These are phyloP conservation scores for Chloris gayana DNA, from an alignment of 176 grass and related monocot species.

Conservation along the genomic window DNA sequence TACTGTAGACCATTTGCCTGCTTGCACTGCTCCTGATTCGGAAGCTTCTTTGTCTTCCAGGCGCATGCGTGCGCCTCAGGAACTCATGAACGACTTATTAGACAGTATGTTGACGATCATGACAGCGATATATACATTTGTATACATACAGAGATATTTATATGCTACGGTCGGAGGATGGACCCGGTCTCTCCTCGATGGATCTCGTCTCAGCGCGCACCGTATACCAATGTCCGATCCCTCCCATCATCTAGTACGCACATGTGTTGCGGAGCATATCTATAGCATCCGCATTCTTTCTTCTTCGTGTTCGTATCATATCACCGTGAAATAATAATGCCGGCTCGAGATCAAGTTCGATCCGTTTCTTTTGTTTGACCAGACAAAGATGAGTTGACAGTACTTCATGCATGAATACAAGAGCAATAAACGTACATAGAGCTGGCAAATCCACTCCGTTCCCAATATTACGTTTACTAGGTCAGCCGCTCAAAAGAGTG, in stretches of 20 bases:
- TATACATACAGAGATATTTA: background rate
- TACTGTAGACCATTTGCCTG: background rate
- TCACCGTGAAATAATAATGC: background rate
- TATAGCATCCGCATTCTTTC: background rate
- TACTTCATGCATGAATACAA: no score
- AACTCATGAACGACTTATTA: background rate
- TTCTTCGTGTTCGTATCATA: background rate
- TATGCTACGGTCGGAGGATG: background rate
- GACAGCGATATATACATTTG: background rate
- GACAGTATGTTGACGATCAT: background rate
- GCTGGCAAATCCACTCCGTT: no score
- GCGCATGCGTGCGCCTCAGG: background rate
- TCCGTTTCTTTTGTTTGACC: background rate
- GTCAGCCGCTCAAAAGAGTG: no score
- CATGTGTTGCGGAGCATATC: background rate
- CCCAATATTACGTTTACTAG: no score
- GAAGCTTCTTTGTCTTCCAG: background rate
- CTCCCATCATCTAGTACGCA: no score
- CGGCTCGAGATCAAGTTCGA: background rate
- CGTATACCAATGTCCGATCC: background rate
- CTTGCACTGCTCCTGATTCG: background rate
- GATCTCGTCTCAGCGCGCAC: background rate
- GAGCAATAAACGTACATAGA: no score
- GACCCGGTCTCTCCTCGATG: background rate
- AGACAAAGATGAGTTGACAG: background rate